These are phyloP conservation scores for Pelagophyceae sp. DNA, from an alignment of 352 stramenopile species.

Conservation along the genomic window DNA sequence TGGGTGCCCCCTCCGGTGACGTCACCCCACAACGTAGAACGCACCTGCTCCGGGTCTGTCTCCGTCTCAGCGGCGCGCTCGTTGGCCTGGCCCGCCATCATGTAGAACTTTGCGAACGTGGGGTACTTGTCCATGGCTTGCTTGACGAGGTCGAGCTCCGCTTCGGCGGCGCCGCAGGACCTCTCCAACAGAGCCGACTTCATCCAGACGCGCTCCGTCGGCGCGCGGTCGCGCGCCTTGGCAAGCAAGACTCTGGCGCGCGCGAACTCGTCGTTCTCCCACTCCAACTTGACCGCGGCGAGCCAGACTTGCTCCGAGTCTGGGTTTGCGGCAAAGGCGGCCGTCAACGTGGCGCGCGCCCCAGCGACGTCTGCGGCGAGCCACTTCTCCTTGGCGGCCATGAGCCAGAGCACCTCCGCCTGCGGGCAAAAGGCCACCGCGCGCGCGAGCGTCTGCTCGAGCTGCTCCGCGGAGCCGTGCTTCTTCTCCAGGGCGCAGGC, in stretches of 20 bases:
- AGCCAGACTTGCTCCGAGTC: conserved; percentile 83
- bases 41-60: no score
- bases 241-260: conserved; percentile 64
- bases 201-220: conserved; percentile 87
- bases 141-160: conserved; percentile 65
- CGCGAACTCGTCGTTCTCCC: conserved; percentile 93
- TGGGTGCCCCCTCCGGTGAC: neutral
- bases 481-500: conserved; percentile 91
- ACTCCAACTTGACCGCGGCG: conserved; percentile 96
- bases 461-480: conserved; percentile 64
- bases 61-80: neutral
- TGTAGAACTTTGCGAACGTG: conserved; percentile 87
- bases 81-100: conserved; percentile 90
- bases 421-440: conserved; percentile 82
- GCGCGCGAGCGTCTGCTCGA: conserved; percentile 79
- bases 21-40: no score
- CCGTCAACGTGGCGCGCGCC: conserved; percentile 80
- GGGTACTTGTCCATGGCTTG: conserved; percentile 77
- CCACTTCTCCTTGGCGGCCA: conserved; percentile 96
- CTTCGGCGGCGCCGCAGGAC: conserved; percentile 62
- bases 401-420: conserved; percentile 93
- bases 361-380: conserved; percentile 78
- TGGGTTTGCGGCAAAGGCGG: conserved; percentile 91
- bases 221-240: conserved; percentile 60
- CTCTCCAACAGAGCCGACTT: conserved; percentile 94